These are phyloP conservation scores for Paratinospora sagittata DNA, from an alignment of 164 flowering plant genomes.

Conservation along the genomic window DNA sequence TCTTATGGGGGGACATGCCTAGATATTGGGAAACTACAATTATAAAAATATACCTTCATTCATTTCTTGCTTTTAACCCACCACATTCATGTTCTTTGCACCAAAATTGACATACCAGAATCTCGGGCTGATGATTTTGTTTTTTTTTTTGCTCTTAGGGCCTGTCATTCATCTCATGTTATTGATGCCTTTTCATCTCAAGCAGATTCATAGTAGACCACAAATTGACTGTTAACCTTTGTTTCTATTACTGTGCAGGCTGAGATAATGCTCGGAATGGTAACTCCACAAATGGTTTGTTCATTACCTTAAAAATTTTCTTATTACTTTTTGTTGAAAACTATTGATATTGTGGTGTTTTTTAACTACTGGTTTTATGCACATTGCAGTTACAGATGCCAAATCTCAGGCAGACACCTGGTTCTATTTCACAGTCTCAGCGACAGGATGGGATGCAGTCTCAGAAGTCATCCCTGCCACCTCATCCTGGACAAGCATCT, in stretches of 20 bases:
- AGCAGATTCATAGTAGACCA: not conserved
- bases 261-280: conserved; percentile 83
- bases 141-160: not conserved
- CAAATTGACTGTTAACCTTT: conserved; percentile 7
- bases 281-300: conserved; percentile 75
- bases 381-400: conserved; percentile 72
- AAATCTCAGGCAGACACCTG: conserved; percentile 54
- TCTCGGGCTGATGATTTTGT: not conserved
- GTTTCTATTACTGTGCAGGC: conserved; percentile 26
- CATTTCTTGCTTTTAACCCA: not conserved
- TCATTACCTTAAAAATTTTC: not conserved
- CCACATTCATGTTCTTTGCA: not conserved
- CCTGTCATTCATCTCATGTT: not conserved
- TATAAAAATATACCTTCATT: not conserved
- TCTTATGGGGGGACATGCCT: not conserved
- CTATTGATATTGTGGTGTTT: not conserved
- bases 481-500: conserved; percentile 44
- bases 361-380: conserved; percentile 6
- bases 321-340: conserved; percentile 1
- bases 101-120: not conserved
- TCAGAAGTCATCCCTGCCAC: conserved; percentile 32
- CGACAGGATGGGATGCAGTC: conserved; percentile 32
- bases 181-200: not conserved
- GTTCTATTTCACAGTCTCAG: conserved; percentile 31
- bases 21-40: not conserved